Base-by-base conservation (phyloP, 495 filamentous ascomycete genomes). In the Hypoxylon trugodes region DNA sequence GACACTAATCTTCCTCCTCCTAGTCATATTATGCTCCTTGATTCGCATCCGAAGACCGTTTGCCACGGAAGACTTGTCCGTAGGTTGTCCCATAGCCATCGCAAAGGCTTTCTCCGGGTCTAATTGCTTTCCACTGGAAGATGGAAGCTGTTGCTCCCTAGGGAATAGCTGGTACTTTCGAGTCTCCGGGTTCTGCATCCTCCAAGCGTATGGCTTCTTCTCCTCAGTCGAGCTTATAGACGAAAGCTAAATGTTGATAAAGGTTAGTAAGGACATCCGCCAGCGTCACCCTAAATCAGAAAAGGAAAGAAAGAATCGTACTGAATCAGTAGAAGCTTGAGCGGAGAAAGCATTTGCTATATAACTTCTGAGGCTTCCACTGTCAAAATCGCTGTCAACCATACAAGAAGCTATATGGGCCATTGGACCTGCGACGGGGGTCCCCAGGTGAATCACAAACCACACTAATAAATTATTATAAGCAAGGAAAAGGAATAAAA, bases 1-100 rank as follows among this genome's bases (percentile, higher is more conserved):
- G 5, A 86, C 82, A 69, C 82, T 87, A 62, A 84, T 76, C 64
- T 90, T 90, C 68, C 86, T 76, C 59, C 86, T 74, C 58, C 83
- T 78, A 38, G 71, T 78, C 55, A 84, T 65, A 48, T 77, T 80
- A 43, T 80, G 80, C 61, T 85, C 79, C 64, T 82, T 84, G 62
- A 80, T 77, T 21, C 78, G 76, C 67, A 79, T 72, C 54, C 79
- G 75, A 56, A 83, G 67, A 32, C 75, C 76, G 50, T 72, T 70
- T 8, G 72, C 67, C 22, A 75, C 57, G 38, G 73, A 66, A 13
- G 66, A 26, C 73, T 78, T 83, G 24, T 79, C 81, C 38, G 74
- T 76, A n/a, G n/a, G n/a, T 61, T 81, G 76, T 40, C 74, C 74
- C 75, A 80, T 77, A 26, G 77, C 73, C 55, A 76, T 66, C 16